Evolutionary conservation across 202 grass and related monocot species (phyloP).

Genomic region (Schoenoplectus triqueter): DNA sequence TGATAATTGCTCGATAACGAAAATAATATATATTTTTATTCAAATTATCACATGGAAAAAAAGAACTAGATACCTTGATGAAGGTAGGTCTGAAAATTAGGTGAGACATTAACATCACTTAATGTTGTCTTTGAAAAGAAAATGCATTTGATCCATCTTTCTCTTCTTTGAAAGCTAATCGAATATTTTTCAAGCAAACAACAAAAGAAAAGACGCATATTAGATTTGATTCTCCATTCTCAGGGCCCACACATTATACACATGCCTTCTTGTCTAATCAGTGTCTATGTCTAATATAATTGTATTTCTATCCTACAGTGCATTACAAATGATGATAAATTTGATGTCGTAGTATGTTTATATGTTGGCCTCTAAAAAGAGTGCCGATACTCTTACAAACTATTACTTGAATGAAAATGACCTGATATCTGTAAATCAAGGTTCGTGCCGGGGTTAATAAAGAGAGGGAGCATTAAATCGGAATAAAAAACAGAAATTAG

Average conservation of each 20-base stretch:
- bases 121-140: neutral
- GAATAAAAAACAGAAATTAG: too few species aligned
- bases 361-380: too few species aligned
- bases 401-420: too few species aligned
- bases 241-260: neutral
- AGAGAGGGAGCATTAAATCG: too few species aligned
- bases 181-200: neutral
- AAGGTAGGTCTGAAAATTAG: slow-evolving; percentile 11
- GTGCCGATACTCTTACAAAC: too few species aligned
- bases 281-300: too few species aligned
- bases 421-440: too few species aligned
- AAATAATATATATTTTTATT: too few species aligned
- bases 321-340: neutral
- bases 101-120: neutral
- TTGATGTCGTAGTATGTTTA: too few species aligned
- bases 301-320: too few species aligned
- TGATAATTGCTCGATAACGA: neutral
- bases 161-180: neutral
- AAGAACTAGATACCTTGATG: neutral
- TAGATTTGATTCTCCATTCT: neutral
- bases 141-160: neutral
- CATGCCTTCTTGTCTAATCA: neutral
- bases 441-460: too few species aligned
- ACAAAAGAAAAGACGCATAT: neutral
- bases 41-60: too few species aligned